phyloP scores from a whole-genome alignment of 169 alveolate species.

The Babesia gibsoni region DNA sequence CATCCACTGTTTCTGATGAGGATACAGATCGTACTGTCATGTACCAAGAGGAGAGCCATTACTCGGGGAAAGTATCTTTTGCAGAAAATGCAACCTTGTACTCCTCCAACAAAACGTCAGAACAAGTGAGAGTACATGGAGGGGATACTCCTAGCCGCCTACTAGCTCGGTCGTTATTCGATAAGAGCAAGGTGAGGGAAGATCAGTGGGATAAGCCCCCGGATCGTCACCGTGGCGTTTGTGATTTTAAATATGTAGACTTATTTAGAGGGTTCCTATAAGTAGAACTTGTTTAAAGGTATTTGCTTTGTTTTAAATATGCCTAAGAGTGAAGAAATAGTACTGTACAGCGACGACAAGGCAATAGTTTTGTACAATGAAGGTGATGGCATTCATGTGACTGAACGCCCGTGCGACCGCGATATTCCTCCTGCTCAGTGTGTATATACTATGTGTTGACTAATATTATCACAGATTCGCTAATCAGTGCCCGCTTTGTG shows the following conservation, averaged over 20 bases:
- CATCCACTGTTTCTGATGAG: too few relatives aligned
- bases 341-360: conserved; percentile 51
- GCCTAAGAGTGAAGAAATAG: conserved; percentile 37
- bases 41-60: too few relatives aligned
- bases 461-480: not conserved
- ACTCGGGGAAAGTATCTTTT: conserved; percentile 9
- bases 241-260: conserved; percentile 40
- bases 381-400: conserved; percentile 35
- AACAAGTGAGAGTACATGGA: conserved; percentile 6
- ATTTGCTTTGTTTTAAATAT: not conserved
- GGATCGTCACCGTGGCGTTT: not conserved
- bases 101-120: not conserved
- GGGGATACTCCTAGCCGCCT: conserved; percentile 15
- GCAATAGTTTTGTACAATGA: conserved; percentile 55
- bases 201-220: not conserved
- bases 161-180: conserved; percentile 21
- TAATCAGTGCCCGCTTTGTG: conserved; percentile 56
- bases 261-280: conserved; percentile 28
- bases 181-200: conserved; percentile 7
- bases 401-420: conserved; percentile 19
- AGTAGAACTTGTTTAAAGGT: too few relatives aligned
- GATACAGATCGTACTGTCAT: too few relatives aligned
- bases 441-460: not conserved
- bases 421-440: conserved; percentile 2
- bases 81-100: conserved; percentile 22